phyloP scores from a whole-genome alignment of 179 eudicot species.

The Gypsophila paniculata region DNA sequence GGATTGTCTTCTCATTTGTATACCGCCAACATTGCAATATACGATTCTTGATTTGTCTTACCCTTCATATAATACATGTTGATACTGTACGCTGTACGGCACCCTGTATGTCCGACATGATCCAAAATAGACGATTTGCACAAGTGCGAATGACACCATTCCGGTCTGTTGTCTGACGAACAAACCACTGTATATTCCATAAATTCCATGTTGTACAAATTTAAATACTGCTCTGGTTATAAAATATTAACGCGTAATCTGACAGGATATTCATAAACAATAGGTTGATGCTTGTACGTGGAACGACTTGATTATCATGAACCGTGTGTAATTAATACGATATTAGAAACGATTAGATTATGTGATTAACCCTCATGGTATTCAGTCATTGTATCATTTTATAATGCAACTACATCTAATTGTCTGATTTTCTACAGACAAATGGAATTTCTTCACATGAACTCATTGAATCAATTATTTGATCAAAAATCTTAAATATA shows the following conservation, averaged over 20 bases:
- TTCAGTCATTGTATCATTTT: not conserved
- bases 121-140: too few species aligned
- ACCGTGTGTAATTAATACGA: not conserved
- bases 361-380: conserved; percentile 7
- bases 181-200: not conserved
- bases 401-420: not conserved
- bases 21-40: conserved; percentile 22
- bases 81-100: not conserved
- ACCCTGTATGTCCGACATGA: not conserved
- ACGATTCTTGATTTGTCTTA: not conserved
- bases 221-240: not conserved
- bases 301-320: not conserved
- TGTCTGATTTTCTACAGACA: conserved; percentile 8
- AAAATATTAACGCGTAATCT: not conserved
- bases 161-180: too few species aligned
- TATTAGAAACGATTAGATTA: not conserved
- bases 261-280: not conserved
- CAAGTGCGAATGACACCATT: too few species aligned
- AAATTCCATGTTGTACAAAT: not conserved
- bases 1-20: conserved; percentile 5
- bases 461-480: not conserved
- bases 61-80: not conserved
- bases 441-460: conserved; percentile 13
- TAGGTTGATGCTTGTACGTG: not conserved
- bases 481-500: not conserved